Evolutionary conservation across 768 basidiomycete species (phyloP).

Genomic region (Gymnopilus junonius): DNA sequence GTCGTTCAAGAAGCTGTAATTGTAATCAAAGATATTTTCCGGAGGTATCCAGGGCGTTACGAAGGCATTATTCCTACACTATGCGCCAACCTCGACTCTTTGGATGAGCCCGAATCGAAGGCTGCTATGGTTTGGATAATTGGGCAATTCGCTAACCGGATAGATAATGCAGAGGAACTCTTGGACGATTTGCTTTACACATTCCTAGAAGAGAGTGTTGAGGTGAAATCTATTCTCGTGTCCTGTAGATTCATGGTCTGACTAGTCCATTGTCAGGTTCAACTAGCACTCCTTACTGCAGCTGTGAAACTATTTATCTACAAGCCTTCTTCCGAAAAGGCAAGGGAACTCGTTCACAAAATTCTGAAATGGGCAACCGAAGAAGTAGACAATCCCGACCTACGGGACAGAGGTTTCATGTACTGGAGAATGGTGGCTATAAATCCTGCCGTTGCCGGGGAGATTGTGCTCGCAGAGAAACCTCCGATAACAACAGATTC

Average conservation of each 20-base stretch:
- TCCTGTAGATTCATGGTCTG: neutral
- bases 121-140: constrained; percentile 98
- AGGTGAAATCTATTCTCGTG: constrained; percentile 53
- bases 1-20: constrained; percentile 98
- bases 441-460: constrained; percentile 85
- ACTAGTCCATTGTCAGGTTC: constrained; percentile 65
- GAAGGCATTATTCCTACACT: constrained; percentile 94
- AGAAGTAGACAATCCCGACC: constrained; percentile 96
- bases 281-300: constrained; percentile 92
- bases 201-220: constrained; percentile 92
- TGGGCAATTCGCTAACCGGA: constrained; percentile 94
- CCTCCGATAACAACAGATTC: constrained; percentile 98
- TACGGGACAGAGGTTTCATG: constrained; percentile 98
- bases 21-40: constrained; percentile 97
- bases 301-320: constrained; percentile 96
- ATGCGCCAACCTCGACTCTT: constrained; percentile 87
- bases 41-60: constrained; percentile 95
- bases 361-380: constrained; percentile 98
- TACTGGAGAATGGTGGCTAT: constrained; percentile 98
- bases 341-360: constrained; percentile 91
- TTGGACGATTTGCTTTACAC: constrained; percentile 89
- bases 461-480: constrained; percentile 91
- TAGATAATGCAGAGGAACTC: constrained; percentile 95
- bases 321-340: constrained; percentile 79
- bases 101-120: constrained; percentile 97